Evolutionary conservation across 306 rosid genomes (phyloP).

Genomic region (Neltuma alba): DNA sequence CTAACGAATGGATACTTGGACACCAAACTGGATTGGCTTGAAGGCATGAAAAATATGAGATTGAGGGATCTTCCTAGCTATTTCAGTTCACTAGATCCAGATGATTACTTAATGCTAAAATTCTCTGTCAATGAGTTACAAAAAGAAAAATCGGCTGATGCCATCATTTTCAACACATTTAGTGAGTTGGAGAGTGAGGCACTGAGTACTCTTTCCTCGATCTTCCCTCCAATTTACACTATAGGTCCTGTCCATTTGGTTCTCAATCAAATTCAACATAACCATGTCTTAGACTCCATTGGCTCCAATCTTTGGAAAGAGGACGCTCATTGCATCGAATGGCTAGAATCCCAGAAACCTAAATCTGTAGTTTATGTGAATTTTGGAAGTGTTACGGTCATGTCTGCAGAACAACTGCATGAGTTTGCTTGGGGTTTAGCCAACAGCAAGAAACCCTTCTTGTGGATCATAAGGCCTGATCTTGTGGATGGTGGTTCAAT

Average conservation of each 20-base stretch:
- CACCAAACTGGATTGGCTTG: neutral
- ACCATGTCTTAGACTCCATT: neutral
- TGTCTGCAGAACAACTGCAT: neutral
- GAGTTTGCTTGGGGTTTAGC: neutral
- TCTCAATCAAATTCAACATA: neutral
- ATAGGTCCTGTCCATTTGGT: neutral
- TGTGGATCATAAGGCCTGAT: neutral
- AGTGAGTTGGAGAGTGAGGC: neutral
- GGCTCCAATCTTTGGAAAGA: neutral
- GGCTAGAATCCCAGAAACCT: neutral
- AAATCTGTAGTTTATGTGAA: neutral
- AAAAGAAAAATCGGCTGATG: neutral
- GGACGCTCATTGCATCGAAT: neutral
- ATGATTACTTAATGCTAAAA: neutral
- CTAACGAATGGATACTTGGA: neutral
- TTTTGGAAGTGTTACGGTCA: neutral
- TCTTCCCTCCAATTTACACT: neutral
- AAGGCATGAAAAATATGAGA: neutral
- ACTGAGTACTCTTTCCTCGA: neutral
- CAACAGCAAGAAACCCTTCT: neutral
- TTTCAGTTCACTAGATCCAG: neutral
- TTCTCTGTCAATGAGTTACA: neutral
- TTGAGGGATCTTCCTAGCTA: neutral
- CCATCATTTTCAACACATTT: neutral
- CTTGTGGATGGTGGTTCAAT: neutral